phyloP scores from a whole-genome alignment of 176 grass and related monocot genomes.

The Thinopyrum elongatum region DNA sequence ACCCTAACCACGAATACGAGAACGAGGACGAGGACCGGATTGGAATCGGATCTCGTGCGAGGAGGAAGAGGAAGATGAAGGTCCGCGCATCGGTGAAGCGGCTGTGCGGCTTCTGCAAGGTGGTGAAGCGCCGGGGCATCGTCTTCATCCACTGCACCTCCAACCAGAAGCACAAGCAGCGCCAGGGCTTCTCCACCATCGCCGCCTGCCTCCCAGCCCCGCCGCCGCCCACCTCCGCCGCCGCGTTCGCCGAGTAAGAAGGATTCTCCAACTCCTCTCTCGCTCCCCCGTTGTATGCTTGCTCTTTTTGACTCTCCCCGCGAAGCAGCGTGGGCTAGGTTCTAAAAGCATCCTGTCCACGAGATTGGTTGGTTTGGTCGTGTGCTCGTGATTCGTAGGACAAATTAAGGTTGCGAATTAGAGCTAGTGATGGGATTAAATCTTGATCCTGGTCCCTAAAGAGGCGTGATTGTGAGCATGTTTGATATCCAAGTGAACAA shows the following conservation, averaged over 20 bases:
- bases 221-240: neutral
- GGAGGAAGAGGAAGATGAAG: slow-evolving; percentile 60
- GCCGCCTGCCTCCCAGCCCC: slow-evolving; percentile 31
- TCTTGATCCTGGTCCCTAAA: neutral
- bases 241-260: slow-evolving; percentile 44
- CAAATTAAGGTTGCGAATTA: neutral
- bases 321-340: neutral
- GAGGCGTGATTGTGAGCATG: neutral
- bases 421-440: neutral
- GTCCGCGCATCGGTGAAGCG: slow-evolving; percentile 93
- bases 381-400: neutral
- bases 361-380: neutral
- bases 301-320: neutral
- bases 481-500: neutral
- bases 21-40: neutral
- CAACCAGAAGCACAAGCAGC: slow-evolving; percentile 96
- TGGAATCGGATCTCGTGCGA: neutral
- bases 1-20: neutral
- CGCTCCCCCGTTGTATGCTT: neutral
- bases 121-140: slow-evolving; percentile 87
- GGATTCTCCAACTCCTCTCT: neutral
- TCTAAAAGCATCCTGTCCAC: neutral
- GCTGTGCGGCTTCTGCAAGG: slow-evolving; percentile 81
- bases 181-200: slow-evolving; percentile 89
- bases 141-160: slow-evolving; percentile 81